Conservation (phyloP, 805 yeast species). For the Myxozyma neotropica region DNA sequence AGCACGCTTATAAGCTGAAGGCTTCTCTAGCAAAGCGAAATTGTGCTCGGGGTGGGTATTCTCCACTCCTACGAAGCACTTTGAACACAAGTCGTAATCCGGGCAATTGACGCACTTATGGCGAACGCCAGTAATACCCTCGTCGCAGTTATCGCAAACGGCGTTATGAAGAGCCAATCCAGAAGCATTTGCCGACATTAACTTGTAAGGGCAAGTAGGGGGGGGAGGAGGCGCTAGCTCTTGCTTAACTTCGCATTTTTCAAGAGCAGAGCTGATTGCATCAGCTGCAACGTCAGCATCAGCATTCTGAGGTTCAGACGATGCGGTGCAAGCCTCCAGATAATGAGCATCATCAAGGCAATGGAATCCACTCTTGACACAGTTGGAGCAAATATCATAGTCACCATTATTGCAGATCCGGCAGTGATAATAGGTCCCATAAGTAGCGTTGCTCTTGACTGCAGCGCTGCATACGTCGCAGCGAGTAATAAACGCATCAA, state of each 20-base stretch:
- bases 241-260: background rate
- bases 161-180: conserved; percentile 30
- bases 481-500: conserved; percentile 5
- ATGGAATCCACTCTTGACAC: conserved; percentile 25
- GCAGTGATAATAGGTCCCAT: conserved; percentile 27
- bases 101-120: conserved; percentile 53
- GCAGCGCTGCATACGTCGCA: conserved; percentile 23
- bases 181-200: background rate
- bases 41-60: conserved; percentile 33
- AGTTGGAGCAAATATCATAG: conserved; percentile 24
- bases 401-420: conserved; percentile 24
- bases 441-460: background rate
- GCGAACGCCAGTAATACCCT: conserved; percentile 47
- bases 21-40: conserved; percentile 28
- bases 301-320: background rate
- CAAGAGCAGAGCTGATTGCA: background rate
- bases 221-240: background rate
- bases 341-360: conserved; percentile 28
- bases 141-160: conserved; percentile 37
- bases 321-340: conserved; percentile 2
- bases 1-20: conserved; percentile 10
- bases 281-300: background rate
- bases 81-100: conserved; percentile 54
- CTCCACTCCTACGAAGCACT: conserved; percentile 37
- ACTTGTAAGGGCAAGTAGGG: background rate